Percentiles rank a stretch among this genome's conserved stretches.
Evolutionary conservation across 2,329 filamentous ascomycete genomes (phyloP).

Genomic region (Ceratocystis papillata): DNA sequence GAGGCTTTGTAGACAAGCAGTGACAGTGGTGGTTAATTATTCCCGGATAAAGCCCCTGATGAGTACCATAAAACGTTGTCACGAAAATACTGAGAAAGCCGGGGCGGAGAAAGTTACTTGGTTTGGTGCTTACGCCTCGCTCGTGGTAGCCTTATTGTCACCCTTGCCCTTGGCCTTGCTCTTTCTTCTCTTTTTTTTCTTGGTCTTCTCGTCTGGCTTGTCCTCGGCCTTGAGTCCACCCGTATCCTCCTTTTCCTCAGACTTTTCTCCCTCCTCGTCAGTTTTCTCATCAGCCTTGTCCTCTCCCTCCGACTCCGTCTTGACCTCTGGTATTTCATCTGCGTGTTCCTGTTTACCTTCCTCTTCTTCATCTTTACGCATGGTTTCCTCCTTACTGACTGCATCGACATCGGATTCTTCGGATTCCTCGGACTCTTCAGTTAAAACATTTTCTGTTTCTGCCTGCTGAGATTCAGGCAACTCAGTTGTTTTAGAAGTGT

Average conservation of each 20-base stretch:
- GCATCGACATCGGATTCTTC: background rate
- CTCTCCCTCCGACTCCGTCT: background rate
- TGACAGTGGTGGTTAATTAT: too few relatives aligned
- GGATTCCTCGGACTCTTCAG: slow-evolving; percentile 1
- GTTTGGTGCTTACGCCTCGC: background rate
- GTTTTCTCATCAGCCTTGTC: background rate
- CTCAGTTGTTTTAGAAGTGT: background rate
- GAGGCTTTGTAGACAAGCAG: background rate
- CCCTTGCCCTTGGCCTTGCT: slow-evolving; percentile 26
- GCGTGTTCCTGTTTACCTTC: background rate
- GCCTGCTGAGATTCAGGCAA: background rate
- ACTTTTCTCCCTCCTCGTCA: slow-evolving; percentile 9
- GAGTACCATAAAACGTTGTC: background rate
- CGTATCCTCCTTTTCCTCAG: background rate
- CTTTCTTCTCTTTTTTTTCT: slow-evolving; percentile 10
- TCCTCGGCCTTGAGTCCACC: slow-evolving; percentile 33
- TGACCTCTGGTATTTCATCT: background rate
- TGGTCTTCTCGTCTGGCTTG: slow-evolving; percentile 26
- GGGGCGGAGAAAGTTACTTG: background rate
- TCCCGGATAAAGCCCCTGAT: too few relatives aligned
- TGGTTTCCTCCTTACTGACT: background rate
- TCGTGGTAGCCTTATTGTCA: slow-evolving; percentile 24
- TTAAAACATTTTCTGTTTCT: background rate
- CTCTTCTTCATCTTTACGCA: background rate
- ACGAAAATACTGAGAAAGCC: background rate